Conservation (phyloP, 495 filamentous ascomycete genomes). For the Hypoxylon cercidicola region DNA sequence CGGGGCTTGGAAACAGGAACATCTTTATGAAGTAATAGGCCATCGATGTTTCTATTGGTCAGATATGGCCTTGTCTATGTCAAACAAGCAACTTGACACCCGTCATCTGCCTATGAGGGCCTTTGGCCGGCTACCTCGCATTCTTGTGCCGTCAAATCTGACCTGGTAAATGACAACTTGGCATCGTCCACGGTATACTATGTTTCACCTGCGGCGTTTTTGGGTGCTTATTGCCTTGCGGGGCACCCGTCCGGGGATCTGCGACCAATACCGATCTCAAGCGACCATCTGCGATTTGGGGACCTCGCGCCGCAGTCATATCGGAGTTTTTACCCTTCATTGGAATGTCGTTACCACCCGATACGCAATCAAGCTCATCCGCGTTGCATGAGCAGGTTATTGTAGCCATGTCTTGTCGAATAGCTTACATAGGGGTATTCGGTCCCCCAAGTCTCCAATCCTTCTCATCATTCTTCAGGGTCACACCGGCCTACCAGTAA, state of each 20-base stretch:
- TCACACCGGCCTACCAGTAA: slow-evolving; percentile 29
- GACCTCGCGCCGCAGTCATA: slow-evolving; percentile 23
- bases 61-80: slow-evolving; percentile 26
- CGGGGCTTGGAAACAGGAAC: slow-evolving; percentile 22
- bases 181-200: slow-evolving; percentile 14
- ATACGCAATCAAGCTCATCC: slow-evolving; percentile 28
- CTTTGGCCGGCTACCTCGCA: slow-evolving; percentile 16
- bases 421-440: slow-evolving; percentile 2
- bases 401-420: slow-evolving; percentile 13
- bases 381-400: slow-evolving; percentile 28
- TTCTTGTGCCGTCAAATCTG: slow-evolving; percentile 10
- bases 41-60: slow-evolving; percentile 9
- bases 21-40: slow-evolving; percentile 7
- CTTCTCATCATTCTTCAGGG: slow-evolving; percentile 34
- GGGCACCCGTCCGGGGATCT: slow-evolving; percentile 42
- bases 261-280: slow-evolving; percentile 39
- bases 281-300: slow-evolving; percentile 29
- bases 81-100: slow-evolving; percentile 9
- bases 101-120: slow-evolving; percentile 35
- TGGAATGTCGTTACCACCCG: slow-evolving; percentile 36
- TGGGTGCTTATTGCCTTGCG: slow-evolving; percentile 23
- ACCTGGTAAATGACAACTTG: slow-evolving; percentile 23
- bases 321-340: slow-evolving; percentile 37
- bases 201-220: slow-evolving; percentile 28
- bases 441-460: slow-evolving; percentile 3